Evolutionary conservation across 345 rosid species (phyloP), one percentile per base, ranked within the genome.

Genomic region (Rhizophora apiculata): DNA sequence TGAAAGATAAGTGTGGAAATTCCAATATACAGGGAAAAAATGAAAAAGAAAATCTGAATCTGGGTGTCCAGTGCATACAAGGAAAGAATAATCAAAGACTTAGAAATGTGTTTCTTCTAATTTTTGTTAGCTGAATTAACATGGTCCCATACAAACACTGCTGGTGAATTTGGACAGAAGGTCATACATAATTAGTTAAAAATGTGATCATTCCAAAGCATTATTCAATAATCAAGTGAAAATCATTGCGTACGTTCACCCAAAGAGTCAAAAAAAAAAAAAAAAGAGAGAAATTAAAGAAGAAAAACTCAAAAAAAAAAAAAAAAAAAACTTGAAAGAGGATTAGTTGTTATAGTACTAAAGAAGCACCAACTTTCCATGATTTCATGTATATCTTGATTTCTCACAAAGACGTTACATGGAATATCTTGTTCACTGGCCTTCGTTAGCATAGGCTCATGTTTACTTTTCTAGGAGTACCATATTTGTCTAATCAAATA

Each of bases 401-500:
- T 60, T 69, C 43, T 62, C 68, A 64, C 75, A 68, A 37, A 69
- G 63, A 68, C 79, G 53, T 67, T 75, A 85, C 74, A 81, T 69
- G 82, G 84, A 80, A 78, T 82, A 84, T 80, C 79, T 76, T 67
- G 72, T 76, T 76, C 80, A 62, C 63, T 73, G 80, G 36, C 72
- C 64, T 62, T 9, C 5, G 0, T 56, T 13, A 22, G 22, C 76
- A 64, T 26, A 21, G 75, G 64, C 73, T 76, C 70, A 62, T 68
- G 70, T 53, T 79, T 16, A 10, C 24, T 24, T 24, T 56, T 20
- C 16, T 32, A 29, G 69, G 65, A 65, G 15, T 58, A 57, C 69
- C 76, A 34, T 72, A 62, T 65, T 63, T 74, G 22, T 63, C 11
- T 79, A 64, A 31, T 55, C 26, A 10, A 6, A 53, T 7, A 13